Base-by-base conservation (phyloP, 352 stramenopile species). In the Phytophthora pinifolia region DNA sequence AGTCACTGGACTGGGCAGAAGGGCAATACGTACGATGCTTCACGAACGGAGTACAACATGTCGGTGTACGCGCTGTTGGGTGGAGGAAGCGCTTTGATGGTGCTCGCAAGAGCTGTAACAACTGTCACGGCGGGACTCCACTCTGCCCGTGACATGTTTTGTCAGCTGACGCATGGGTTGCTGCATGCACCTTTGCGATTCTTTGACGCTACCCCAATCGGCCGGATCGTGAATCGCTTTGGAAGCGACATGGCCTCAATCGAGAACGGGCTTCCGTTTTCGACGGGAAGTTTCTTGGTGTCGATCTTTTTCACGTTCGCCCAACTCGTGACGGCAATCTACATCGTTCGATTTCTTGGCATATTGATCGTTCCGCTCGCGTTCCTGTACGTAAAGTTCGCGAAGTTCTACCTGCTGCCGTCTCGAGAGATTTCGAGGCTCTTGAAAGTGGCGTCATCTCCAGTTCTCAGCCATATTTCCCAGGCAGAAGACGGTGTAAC, bases 191-290 rank as follows among this genome's bases (percentile, higher is more conserved):
- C 91, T 4, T 75, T 97, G 46, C 59, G 76, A 6, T 98, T 98
- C 67, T 98, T 97, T 62, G 89, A 98, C 59, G 81, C 74, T 5
- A 97, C 93, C 50, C 93, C 91, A 6, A 72, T 94, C 18, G 89
- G 90, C 1, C 72, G 89, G 46, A 89, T 97, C 46, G 32, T 97
- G 9, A 96, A 94, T 52, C 77, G 94, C 10, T 98, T 97, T 42
- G 66, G 74, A 32, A 80, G 75, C 9, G 90, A 97, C 54, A 92
- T 97, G 53, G 67, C 89, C 17, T 83, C 82, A n/a, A 63, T 97
- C 13, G 89, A 98, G 65, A 69, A 88, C 12, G 72, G 89, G 30
- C 46, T 86, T 25, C 65, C 65, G 1, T 63, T 72, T 25, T 34
- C 31, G 1, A 65, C 49, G 9, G 58, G 50, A 22, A 31, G 44